phyloP scores from a whole-genome alignment of 306 rosid species.

The Quercus mongolica region DNA sequence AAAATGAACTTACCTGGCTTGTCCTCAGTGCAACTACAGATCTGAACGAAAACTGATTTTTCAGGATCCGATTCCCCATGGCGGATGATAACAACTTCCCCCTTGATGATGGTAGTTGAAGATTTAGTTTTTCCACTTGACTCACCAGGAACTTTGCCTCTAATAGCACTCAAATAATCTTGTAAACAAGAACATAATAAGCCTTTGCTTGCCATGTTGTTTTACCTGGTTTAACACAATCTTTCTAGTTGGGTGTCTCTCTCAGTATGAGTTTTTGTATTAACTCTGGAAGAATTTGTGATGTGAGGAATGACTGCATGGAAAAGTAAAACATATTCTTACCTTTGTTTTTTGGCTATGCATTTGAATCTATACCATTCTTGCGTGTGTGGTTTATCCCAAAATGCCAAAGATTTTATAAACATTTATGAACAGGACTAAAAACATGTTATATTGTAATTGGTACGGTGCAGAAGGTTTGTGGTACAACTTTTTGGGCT shows the following conservation, averaged over 20 bases:
- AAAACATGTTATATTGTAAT: no score
- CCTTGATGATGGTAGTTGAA: conserved; percentile 27
- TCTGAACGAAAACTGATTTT: conserved; percentile 47
- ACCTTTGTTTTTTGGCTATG: conserved; percentile 11
- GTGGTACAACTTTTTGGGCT: no score
- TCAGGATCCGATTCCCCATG: conserved; percentile 38
- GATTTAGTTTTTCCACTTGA: not conserved
- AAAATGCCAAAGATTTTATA: not conserved
- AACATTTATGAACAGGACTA: no score
- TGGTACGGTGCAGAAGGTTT: no score
- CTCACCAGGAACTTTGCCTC: conserved; percentile 13
- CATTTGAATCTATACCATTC: conserved; percentile 51
- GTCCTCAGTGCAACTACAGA: conserved; percentile 51
- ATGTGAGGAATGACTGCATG: no score
- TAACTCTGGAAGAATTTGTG: no score
- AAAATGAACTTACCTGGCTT: conserved; percentile 42
- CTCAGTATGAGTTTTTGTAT: no score
- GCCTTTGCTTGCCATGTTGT: conserved; percentile 21
- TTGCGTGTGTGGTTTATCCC: conserved; percentile 21
- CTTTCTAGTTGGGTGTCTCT: no score
- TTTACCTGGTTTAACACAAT: no score
- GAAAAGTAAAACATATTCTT: not conserved
- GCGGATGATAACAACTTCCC: conserved; percentile 27
- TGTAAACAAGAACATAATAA: conserved; percentile 6
- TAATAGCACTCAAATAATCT: conserved; percentile 2